phyloP scores from a whole-genome alignment of 2,329 filamentous ascomycete species.

The Emmonsiellopsis sp. region DNA sequence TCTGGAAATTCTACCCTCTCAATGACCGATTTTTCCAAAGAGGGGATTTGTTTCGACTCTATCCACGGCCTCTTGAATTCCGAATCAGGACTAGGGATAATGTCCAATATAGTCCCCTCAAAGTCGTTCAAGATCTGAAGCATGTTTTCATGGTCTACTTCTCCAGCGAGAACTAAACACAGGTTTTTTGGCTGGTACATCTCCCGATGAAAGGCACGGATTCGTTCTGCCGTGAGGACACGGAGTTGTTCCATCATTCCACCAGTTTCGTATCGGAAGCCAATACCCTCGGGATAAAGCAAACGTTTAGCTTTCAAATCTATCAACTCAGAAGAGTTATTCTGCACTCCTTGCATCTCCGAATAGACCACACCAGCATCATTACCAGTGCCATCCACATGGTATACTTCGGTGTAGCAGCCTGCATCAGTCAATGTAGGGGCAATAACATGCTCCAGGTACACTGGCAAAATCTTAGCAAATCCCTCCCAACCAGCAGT shows the following conservation, averaged over 20 bases:
- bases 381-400: conserved; percentile 84
- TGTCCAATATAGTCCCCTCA: conserved; percentile 73
- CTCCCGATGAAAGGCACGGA: conserved; percentile 85
- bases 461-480: conserved; percentile 85
- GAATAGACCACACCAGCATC: conserved; percentile 97
- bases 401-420: conserved; percentile 92
- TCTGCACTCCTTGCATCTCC: conserved; percentile 95
- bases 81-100: conserved; percentile 64
- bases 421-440: conserved; percentile 87
- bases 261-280: conserved; percentile 96
- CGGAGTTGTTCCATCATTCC: conserved; percentile 90
- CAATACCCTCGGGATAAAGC: conserved; percentile 78
- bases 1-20: conserved; percentile 87
- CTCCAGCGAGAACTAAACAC: conserved; percentile 82
- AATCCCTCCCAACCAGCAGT: conserved; percentile 97
- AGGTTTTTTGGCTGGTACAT: conserved; percentile 99
- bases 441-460: conserved; percentile 85
- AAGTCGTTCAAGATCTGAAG: conserved; percentile 76
- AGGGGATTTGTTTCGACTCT: conserved; percentile 69
- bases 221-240: conserved; percentile 75
- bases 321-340: conserved; percentile 75
- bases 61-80: conserved; percentile 86
- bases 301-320: conserved; percentile 70
- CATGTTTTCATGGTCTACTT: conserved; percentile 73
- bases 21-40: conserved; percentile 61